Evolutionary conservation across 2,329 filamentous ascomycete species (phyloP).

Genomic region (Sporothrix pallida): DNA sequence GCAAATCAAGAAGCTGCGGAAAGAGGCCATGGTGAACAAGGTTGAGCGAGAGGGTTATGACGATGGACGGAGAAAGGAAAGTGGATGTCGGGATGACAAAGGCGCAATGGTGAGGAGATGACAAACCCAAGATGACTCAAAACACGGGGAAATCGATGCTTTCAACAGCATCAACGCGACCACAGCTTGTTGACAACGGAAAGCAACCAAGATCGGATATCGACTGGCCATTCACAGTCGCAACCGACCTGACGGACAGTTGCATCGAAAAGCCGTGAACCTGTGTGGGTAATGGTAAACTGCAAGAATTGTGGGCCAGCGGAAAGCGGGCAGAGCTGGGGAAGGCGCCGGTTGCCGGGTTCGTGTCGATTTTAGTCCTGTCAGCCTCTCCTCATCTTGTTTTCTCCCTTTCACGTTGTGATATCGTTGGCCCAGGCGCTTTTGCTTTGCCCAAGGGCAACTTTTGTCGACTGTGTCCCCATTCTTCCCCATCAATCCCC

Average conservation of each 20-base stretch:
- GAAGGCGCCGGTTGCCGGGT: conserved; percentile 16
- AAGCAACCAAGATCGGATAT: not conserved
- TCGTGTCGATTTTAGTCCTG: not conserved
- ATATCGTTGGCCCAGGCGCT: not conserved
- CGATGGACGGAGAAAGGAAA: too few relatives aligned
- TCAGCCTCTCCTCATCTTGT: not conserved
- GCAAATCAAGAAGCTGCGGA: too few relatives aligned
- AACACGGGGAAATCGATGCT: too few relatives aligned
- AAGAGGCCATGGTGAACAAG: not conserved
- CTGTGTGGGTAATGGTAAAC: not conserved
- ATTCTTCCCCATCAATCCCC: not conserved
- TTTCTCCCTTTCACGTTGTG: not conserved
- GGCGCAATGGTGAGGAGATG: too few relatives aligned
- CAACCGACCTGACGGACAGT: conserved; percentile 1
- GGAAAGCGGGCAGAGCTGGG: not conserved
- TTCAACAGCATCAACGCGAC: too few relatives aligned
- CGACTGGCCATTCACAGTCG: not conserved
- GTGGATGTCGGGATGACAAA: too few relatives aligned
- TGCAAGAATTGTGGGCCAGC: too few relatives aligned
- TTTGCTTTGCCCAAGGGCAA: not conserved
- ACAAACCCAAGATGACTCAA: not conserved
- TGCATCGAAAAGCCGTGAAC: not conserved
- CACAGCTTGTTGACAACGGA: too few relatives aligned
- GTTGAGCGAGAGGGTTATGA: too few relatives aligned
- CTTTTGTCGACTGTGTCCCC: not conserved